Conservation (phyloP, 257 asterid genomes). For the Scutellaria barbata region DNA sequence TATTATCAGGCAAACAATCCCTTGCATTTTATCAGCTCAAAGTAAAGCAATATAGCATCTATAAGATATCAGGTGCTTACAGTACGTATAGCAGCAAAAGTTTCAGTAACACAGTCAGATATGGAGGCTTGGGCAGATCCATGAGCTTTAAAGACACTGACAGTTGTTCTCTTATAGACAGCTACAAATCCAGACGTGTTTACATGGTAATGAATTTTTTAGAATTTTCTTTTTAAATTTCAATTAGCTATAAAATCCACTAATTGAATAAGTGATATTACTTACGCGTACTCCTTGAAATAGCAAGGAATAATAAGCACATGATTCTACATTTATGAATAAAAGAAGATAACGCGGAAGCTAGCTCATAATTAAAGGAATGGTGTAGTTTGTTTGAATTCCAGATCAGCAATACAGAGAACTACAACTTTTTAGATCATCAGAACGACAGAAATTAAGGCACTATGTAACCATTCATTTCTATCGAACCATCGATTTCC, state of each 20-base stretch:
- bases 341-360: conserved; percentile 6
- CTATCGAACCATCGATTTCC: no score
- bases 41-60: not conserved
- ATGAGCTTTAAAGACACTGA: conserved; percentile 87
- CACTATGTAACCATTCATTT: conserved; percentile 12
- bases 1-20: conserved; percentile 29
- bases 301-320: conserved; percentile 5
- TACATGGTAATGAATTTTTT: not conserved
- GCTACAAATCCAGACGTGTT: conserved; percentile 54
- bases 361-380: not conserved
- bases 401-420: not conserved
- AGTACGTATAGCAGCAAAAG: conserved; percentile 92
- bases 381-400: not conserved
- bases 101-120: conserved; percentile 86
- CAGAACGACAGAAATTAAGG: not conserved
- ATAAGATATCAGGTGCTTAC: conserved; percentile 53
- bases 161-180: conserved; percentile 88
- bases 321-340: conserved; percentile 8
- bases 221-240: conserved; percentile 11
- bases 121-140: conserved; percentile 89
- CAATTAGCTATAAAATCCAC: conserved; percentile 20
- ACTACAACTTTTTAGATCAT: conserved; percentile 30
- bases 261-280: not conserved
- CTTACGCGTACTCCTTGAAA: conserved; percentile 14
- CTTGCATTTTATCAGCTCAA: conserved; percentile 19